phyloP scores from a whole-genome alignment of 306 rosid species.

The Cucumis cinereus region DNA sequence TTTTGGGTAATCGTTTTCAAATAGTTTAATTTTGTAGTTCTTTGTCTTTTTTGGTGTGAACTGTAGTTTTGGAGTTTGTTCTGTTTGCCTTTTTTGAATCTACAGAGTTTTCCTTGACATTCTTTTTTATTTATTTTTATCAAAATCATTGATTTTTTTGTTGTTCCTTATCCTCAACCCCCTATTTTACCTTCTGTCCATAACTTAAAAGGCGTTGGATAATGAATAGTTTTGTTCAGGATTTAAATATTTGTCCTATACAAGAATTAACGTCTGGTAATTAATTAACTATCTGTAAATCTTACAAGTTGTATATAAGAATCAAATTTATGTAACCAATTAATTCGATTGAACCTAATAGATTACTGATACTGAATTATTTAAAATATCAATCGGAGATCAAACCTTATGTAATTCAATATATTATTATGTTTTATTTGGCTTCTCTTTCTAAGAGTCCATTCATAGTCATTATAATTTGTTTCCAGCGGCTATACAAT shows the following conservation, averaged over 20 bases:
- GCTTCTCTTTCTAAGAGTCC: background rate
- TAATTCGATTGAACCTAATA: background rate
- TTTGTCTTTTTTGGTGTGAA: background rate
- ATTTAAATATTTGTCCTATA: background rate
- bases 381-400: background rate
- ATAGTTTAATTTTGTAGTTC: background rate
- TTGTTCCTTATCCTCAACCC: background rate
- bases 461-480: background rate
- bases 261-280: background rate
- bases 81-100: background rate
- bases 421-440: background rate
- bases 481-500: conserved; percentile 77
- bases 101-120: background rate
- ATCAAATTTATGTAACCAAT: background rate
- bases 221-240: background rate
- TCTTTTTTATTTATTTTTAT: too few relatives aligned
- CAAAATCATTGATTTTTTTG: background rate
- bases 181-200: background rate
- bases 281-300: background rate
- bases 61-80: background rate
- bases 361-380: background rate
- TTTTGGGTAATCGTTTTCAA: background rate
- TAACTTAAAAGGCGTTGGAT: background rate
- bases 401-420: background rate
- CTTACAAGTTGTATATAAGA: background rate